Conservation (phyloP, 768 basidiomycete species). For the Mycena capillaripes region DNA sequence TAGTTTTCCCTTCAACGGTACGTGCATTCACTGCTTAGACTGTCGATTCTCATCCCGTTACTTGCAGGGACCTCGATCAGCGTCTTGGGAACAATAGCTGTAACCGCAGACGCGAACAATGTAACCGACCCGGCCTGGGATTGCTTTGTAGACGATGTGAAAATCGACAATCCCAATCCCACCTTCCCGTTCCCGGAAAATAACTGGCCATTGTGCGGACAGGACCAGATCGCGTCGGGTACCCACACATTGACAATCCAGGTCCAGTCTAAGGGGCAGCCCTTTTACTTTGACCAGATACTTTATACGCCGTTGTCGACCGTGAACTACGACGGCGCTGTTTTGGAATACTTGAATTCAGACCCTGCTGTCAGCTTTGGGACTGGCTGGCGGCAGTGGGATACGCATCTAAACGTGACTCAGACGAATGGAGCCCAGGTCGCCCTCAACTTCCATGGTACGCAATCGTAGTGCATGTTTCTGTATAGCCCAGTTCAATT, state of each 20-base stretch:
- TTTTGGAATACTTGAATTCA: constrained; percentile 22
- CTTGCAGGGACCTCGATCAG: constrained; percentile 42
- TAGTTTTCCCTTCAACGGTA: constrained; percentile 28
- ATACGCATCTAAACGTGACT: constrained; percentile 37
- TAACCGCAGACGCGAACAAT: constrained; percentile 30
- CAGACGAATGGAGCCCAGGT: constrained; percentile 38
- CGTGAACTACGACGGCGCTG: constrained; percentile 1
- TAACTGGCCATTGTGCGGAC: constrained; percentile 48
- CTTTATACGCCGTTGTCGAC: constrained; percentile 38
- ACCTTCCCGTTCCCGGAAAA: constrained; percentile 44
- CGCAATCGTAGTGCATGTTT: background rate
- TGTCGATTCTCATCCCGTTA: constrained; percentile 19
- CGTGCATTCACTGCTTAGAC: background rate
- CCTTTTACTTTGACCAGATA: constrained; percentile 51
- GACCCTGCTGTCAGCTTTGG: constrained; percentile 41
- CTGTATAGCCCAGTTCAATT: background rate
- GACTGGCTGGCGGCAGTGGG: constrained; percentile 37
- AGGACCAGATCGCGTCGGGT: constrained; percentile 37
- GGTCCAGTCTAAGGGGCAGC: constrained; percentile 40
- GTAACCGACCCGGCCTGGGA: constrained; percentile 46
- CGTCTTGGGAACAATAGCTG: constrained; percentile 42
- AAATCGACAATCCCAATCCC: constrained; percentile 37
- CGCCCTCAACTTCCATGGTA: constrained; percentile 44
- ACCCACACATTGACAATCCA: constrained; percentile 46
- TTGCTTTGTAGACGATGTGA: constrained; percentile 48